Evolutionary conservation across 805 yeast genomes (phyloP).

Genomic region (Yarrowia divulgata): DNA sequence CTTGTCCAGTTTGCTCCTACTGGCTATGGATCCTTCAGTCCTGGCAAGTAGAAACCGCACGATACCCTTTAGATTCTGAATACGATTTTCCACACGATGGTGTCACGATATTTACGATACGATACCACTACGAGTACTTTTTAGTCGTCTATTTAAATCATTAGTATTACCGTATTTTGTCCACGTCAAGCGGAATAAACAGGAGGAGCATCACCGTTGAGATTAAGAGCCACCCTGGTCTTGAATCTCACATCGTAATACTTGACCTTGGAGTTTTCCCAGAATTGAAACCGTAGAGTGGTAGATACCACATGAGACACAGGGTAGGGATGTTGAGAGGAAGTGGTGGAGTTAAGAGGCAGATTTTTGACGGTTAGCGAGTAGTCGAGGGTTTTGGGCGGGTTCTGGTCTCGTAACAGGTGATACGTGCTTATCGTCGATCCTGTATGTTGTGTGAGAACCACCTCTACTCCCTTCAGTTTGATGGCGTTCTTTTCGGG

Average conservation of each 20-base stretch:
- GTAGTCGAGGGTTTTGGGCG: slow-evolving; percentile 13
- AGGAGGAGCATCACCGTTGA: slow-evolving; percentile 32
- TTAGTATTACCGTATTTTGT: too few species aligned
- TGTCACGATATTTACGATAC: too few species aligned
- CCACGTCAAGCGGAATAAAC: not conserved
- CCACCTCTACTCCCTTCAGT: slow-evolving; percentile 1
- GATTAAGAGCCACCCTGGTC: slow-evolving; percentile 5
- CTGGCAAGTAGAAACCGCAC: not conserved
- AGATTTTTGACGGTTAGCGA: slow-evolving; percentile 3
- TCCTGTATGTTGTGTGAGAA: slow-evolving; percentile 11
- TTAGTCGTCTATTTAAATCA: too few species aligned
- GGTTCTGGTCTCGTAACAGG: slow-evolving; percentile 1
- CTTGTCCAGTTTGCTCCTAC: not conserved
- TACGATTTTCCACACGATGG: too few species aligned
- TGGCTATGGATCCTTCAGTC: not conserved
- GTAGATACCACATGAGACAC: slow-evolving; percentile 8
- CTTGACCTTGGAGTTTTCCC: slow-evolving; percentile 3
- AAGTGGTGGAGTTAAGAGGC: slow-evolving; percentile 7
- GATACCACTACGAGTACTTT: too few species aligned
- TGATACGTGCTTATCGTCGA: not conserved
- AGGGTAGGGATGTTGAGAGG: slow-evolving; percentile 10
- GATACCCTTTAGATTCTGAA: not conserved
- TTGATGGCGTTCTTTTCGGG: slow-evolving; percentile 16
- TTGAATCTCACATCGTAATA: slow-evolving; percentile 19
- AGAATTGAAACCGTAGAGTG: slow-evolving; percentile 15